These are phyloP conservation scores for Saccharomycopsis fibuligera DNA, from an alignment of 805 yeast species.

Conservation along the genomic window DNA sequence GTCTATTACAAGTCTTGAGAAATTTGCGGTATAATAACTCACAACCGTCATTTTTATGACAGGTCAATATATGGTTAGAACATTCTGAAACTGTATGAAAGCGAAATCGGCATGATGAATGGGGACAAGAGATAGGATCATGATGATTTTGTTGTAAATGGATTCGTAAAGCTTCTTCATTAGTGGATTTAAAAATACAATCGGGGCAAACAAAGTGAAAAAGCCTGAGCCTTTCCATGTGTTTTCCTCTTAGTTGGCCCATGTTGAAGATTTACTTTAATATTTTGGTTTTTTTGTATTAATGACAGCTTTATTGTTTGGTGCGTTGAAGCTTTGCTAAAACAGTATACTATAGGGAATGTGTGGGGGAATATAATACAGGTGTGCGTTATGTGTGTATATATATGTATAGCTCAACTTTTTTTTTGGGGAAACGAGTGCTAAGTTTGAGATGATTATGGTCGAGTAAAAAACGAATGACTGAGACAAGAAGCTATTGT, in stretches of 20 bases:
- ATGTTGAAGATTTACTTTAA: conserved; percentile 2
- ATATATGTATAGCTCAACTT: too few species aligned
- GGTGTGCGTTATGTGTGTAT: too few species aligned
- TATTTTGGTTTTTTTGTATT: too few species aligned
- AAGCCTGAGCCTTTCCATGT: conserved; percentile 16
- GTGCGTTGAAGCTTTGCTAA: too few species aligned
- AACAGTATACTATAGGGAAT: too few species aligned
- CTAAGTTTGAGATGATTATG: too few species aligned
- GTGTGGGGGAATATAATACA: too few species aligned
- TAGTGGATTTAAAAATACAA: conserved; percentile 16
- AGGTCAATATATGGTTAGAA: neutral
- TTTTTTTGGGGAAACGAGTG: too few species aligned
- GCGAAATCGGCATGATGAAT: conserved; percentile 1
- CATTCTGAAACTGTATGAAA: conserved; percentile 12
- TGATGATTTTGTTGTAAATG: conserved; percentile 17
- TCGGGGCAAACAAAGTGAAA: conserved; percentile 17
- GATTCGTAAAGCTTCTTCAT: conserved; percentile 2
- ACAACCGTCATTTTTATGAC: conserved; percentile 4
- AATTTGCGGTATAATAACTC: neutral
- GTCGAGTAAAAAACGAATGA: too few species aligned
- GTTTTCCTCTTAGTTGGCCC: conserved; percentile 16
- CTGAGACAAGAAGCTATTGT: too few species aligned
- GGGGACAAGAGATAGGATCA: conserved; percentile 12
- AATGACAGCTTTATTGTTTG: too few species aligned
- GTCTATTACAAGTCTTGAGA: conserved; percentile 4